Conservation (phyloP, 768 basidiomycete genomes). For the Tremella yokohamensis region DNA sequence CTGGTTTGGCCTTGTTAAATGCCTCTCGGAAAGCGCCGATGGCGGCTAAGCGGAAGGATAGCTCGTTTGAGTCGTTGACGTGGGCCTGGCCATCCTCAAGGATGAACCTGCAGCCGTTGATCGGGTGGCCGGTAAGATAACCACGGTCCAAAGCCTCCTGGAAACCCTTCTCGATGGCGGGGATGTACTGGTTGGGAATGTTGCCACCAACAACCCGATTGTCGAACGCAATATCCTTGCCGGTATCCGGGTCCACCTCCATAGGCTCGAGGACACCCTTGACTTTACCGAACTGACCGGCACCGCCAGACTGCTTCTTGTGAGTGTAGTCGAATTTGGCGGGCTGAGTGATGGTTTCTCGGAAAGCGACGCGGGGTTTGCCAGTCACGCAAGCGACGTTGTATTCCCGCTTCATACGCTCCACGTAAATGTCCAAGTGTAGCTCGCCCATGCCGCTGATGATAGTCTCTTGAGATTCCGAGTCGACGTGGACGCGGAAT, state of each 20-base stretch:
- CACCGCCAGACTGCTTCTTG: slow-evolving; percentile 97
- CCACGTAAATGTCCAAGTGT: slow-evolving; percentile 97
- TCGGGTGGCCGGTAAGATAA: slow-evolving; percentile 76
- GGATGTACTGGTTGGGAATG: slow-evolving; percentile 86
- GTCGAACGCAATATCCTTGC: slow-evolving; percentile 72
- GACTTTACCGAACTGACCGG: slow-evolving; percentile 93
- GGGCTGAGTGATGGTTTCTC: slow-evolving; percentile 83
- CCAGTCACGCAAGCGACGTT: slow-evolving; percentile 88
- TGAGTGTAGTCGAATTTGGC: slow-evolving; percentile 86
- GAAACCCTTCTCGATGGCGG: slow-evolving; percentile 95
- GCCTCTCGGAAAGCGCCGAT: slow-evolving; percentile 90
- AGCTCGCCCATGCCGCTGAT: slow-evolving; percentile 99
- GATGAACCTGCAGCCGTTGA: slow-evolving; percentile 79
- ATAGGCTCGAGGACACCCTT: slow-evolving; percentile 88
- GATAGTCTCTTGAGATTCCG: slow-evolving; percentile 96
- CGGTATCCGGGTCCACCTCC: slow-evolving; percentile 69
- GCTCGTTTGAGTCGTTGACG: slow-evolving; percentile 90
- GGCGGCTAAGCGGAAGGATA: slow-evolving; percentile 87
- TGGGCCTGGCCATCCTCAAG: slow-evolving; percentile 90
- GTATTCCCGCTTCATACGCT: slow-evolving; percentile 98
- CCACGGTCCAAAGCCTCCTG: slow-evolving; percentile 91
- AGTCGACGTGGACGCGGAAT: slow-evolving; percentile 93
- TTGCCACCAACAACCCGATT: slow-evolving; percentile 86
- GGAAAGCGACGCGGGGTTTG: slow-evolving; percentile 92
- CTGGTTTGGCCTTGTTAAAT: slow-evolving; percentile 69